Evolutionary conservation across 306 rosid species (phyloP).

Genomic region (Sophora flavescens): DNA sequence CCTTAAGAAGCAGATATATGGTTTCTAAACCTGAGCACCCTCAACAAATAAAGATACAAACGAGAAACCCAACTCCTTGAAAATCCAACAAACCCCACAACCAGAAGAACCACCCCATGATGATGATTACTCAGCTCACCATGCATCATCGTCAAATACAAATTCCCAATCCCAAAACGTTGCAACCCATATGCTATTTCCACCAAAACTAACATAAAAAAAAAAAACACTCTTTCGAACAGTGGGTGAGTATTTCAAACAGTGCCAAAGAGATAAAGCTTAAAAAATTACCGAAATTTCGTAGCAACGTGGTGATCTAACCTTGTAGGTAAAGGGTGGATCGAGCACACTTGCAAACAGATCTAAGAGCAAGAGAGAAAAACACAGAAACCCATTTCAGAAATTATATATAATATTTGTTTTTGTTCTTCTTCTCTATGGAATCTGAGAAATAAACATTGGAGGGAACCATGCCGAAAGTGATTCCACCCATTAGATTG

Average conservation of each 20-base stretch:
- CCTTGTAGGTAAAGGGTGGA: constrained; percentile 46
- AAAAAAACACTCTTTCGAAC: neutral
- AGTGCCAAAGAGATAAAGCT: constrained; percentile 22
- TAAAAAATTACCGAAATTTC: neutral
- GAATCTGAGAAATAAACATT: constrained; percentile 37
- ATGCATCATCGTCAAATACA: constrained; percentile 46
- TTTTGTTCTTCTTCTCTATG: constrained; percentile 21
- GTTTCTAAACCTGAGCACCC: constrained; percentile 40
- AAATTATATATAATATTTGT: neutral
- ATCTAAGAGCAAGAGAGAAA: constrained; percentile 47
- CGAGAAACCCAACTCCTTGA: constrained; percentile 26
- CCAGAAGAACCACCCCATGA: constrained; percentile 24
- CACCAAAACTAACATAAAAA: constrained; percentile 5
- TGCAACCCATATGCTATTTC: constrained; percentile 40
- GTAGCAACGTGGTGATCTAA: constrained; percentile 49
- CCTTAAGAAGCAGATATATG: constrained; percentile 17
- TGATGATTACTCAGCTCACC: constrained; percentile 37
- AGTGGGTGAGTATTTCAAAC: constrained; percentile 27
- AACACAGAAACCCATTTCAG: constrained; percentile 43
- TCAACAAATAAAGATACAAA: constrained; percentile 43
- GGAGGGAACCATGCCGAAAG: constrained; percentile 14
- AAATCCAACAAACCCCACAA: constrained; percentile 41
- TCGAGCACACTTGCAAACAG: constrained; percentile 43
- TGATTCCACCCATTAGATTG: constrained; percentile 11
- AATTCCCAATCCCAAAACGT: constrained; percentile 35